Percentiles rank a stretch among this genome's conserved stretches.
Conservation (phyloP, 305 asterid species). For the Fraxinus nigra region DNA sequence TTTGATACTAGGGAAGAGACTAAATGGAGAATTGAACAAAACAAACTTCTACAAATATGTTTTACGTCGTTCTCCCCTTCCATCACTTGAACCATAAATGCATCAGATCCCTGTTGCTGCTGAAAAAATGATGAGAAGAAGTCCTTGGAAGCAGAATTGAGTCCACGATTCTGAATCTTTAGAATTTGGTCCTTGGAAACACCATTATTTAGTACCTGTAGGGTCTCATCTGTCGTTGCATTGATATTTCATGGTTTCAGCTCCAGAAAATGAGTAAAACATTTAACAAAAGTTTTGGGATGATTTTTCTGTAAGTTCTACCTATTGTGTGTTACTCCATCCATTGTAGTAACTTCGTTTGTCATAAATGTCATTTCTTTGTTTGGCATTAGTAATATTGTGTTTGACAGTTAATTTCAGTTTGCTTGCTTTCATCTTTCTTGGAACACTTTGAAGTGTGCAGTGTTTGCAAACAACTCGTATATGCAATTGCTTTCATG, state of each 20-base stretch:
- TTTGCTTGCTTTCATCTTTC: constrained; percentile 3
- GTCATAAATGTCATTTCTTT: neutral
- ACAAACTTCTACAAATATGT: neutral
- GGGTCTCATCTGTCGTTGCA: neutral
- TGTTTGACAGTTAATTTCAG: neutral
- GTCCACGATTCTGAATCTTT: neutral
- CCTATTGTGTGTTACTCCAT: neutral
- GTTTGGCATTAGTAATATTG: neutral
- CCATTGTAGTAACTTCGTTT: neutral
- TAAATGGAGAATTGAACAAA: neutral
- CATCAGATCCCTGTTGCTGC: neutral
- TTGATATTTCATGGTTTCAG: neutral
- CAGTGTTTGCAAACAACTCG: neutral
- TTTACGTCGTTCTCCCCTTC: neutral
- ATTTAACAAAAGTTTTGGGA: neutral
- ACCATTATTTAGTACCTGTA: neutral
- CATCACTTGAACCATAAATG: neutral
- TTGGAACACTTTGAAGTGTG: neutral
- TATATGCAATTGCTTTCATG: neutral
- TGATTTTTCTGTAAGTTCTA: neutral
- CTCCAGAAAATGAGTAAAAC: neutral
- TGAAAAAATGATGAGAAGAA: neutral
- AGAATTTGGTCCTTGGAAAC: neutral
- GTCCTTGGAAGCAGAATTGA: neutral
- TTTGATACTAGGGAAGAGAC: neutral